These are phyloP conservation scores for Quercus dentata DNA, from an alignment of 306 rosid species.

Conservation along the genomic window DNA sequence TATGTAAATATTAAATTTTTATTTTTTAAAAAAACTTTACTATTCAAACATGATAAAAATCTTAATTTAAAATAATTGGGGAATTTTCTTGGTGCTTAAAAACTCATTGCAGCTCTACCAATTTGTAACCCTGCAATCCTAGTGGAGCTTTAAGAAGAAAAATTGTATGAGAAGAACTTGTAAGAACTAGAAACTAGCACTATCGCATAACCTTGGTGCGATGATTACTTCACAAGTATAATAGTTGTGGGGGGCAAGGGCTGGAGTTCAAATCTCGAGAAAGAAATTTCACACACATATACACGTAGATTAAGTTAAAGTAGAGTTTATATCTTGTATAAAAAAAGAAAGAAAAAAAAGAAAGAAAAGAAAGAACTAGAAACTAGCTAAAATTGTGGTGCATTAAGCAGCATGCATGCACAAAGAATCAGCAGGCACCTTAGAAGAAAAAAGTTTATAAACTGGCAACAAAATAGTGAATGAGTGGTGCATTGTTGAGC, in stretches of 20 bases:
- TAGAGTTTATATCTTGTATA: no score
- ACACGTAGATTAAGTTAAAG: no score
- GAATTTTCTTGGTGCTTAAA: neutral
- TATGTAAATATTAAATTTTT: no score
- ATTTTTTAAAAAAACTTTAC: neutral
- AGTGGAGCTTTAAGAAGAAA: neutral
- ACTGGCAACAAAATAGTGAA: no score
- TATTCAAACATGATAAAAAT: neutral
- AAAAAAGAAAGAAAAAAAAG: neutral
- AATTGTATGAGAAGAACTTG: neutral
- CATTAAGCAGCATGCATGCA: neutral
- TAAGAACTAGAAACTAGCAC: neutral
- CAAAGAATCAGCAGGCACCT: neutral
- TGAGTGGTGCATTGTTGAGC: no score
- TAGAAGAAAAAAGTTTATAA: no score
- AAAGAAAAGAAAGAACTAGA: neutral
- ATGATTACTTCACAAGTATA: no score
- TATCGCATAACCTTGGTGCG: no score
- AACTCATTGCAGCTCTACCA: neutral
- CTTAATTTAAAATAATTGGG: neutral
- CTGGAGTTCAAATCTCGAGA: fast-evolving
- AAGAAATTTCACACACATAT: no score
- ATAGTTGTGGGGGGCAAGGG: fast-evolving
- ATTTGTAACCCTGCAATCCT: neutral
- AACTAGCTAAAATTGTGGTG: neutral